phyloP scores from a whole-genome alignment of 345 rosid genomes.

The Gossypium ekmanianum region DNA sequence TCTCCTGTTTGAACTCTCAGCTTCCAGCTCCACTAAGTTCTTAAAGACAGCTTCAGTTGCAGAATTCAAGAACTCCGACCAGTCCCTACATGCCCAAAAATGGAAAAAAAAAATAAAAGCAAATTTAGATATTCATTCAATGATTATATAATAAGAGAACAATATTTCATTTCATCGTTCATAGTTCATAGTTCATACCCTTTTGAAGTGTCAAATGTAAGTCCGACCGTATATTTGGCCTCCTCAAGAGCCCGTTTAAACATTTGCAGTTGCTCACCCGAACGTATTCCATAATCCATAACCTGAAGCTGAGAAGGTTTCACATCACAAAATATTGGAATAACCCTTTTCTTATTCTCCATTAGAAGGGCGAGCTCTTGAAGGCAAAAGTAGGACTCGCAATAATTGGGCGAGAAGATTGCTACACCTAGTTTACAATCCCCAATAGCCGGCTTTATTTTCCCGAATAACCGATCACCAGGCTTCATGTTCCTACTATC shows the following conservation, averaged over 20 bases:
- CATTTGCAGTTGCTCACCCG: slow-evolving; percentile 33
- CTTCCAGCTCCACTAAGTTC: slow-evolving; percentile 61
- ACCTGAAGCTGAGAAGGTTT: slow-evolving; percentile 71
- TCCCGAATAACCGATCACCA: slow-evolving; percentile 56
- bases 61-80: slow-evolving; percentile 67
- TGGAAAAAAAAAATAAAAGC: neutral
- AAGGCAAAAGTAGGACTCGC: slow-evolving; percentile 71
- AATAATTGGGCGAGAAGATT: slow-evolving; percentile 73
- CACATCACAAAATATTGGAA: slow-evolving; percentile 83
- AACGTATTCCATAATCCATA: slow-evolving; percentile 30
- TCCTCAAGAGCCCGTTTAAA: slow-evolving; percentile 55
- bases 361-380: slow-evolving; percentile 69
- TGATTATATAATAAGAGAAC: no score
- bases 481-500: slow-evolving; percentile 84
- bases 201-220: slow-evolving; percentile 57
- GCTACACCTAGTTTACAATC: slow-evolving; percentile 61
- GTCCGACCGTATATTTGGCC: slow-evolving; percentile 76
- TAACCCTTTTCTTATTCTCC: slow-evolving; percentile 61
- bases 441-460: slow-evolving; percentile 49
- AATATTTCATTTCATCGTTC: no score
- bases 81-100: slow-evolving; percentile 44
- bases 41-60: slow-evolving; percentile 65
- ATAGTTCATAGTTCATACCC: slow-evolving; percentile 43
- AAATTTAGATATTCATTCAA: neutral
- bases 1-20: slow-evolving; percentile 19